Base-by-base conservation (phyloP, 139 green algal species). In the Tetradesmus obliquus region DNA sequence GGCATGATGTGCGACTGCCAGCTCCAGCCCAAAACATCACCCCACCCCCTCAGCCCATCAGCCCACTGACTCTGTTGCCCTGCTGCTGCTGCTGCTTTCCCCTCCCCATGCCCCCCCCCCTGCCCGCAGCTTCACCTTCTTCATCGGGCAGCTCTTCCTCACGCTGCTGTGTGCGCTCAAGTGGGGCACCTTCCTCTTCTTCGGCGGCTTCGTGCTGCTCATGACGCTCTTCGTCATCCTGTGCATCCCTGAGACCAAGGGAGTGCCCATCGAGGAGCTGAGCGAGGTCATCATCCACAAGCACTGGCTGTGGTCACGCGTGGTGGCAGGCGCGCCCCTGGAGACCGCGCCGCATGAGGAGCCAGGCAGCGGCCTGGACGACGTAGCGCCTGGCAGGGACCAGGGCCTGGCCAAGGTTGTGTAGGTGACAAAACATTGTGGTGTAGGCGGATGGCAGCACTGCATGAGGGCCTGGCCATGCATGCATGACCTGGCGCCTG, bases 121-220 rank as follows among this genome's bases (percentile, higher is more conserved):
- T 4, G n/a, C 7, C 83, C 62, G 84, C 84, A 88, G 84, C 32
- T 92, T 95, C 86, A 95, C 89, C 55, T 97, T 97, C 85, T 24
- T 97, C 66, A 97, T 97, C 32, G 96, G 96, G n/a, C 95, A 97
- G 93, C 84, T 58, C 82, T 97, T 97, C 92, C 84, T 96, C n/a
- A 94, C 94, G 86, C 96, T 97, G 93, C 93, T 97, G 13, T 97
- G 95, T 89, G 76, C 60, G 7, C 89, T 96, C 82, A 90, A 94
- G 89, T 97, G 76, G 62, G 96, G 95, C 17, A 95, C 95, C 24
- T 97, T 97, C 93, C 80, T 97, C 74, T 96, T 97, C 82, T 97
- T 97, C 80, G 93, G 94, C n/a, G 94, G 88, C 83, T 97, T 91
- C 80, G 93, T 97, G 20, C 79, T 94, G 9, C 87, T 98, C 12